Conservation (phyloP, 106 monocot genomes). For the Agapanthus africanus region DNA sequence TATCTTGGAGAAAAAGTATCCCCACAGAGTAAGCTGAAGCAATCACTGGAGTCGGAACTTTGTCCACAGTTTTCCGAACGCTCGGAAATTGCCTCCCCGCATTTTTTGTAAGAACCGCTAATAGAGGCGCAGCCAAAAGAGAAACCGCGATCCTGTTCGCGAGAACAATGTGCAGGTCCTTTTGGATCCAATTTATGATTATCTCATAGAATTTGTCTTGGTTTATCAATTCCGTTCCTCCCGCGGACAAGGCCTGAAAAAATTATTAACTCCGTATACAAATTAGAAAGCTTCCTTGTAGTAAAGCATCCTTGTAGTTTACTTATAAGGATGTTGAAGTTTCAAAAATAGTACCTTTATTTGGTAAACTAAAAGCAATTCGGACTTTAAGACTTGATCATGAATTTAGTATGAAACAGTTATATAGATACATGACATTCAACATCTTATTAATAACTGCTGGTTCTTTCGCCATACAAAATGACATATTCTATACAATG, state of each 20-base stretch:
- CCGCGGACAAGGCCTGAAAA: no score
- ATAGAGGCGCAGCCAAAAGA: slow-evolving; percentile 26
- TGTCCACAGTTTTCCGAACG: slow-evolving; percentile 25
- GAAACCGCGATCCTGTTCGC: slow-evolving; percentile 29
- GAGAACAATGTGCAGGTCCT: slow-evolving; percentile 30
- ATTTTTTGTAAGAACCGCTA: slow-evolving; percentile 31
- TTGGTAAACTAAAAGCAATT: no score
- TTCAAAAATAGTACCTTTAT: background rate
- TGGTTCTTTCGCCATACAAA: no score
- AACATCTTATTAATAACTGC: no score
- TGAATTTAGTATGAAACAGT: no score
- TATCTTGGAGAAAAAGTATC: slow-evolving; percentile 32
- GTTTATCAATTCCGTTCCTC: background rate
- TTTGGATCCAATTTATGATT: slow-evolving; percentile 34
- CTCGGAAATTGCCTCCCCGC: slow-evolving; percentile 18
- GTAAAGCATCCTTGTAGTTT: no score
- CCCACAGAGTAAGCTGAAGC: slow-evolving; percentile 26
- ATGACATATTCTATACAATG: no score
- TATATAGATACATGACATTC: no score
- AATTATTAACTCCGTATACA: no score
- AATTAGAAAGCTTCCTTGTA: no score
- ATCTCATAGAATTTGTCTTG: slow-evolving; percentile 16
- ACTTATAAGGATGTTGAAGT: no score
- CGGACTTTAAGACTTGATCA: no score
- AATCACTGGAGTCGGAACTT: slow-evolving; percentile 41